Base-by-base conservation (phyloP, 2,329 filamentous ascomycete genomes). In the Xylaria multiplex region DNA sequence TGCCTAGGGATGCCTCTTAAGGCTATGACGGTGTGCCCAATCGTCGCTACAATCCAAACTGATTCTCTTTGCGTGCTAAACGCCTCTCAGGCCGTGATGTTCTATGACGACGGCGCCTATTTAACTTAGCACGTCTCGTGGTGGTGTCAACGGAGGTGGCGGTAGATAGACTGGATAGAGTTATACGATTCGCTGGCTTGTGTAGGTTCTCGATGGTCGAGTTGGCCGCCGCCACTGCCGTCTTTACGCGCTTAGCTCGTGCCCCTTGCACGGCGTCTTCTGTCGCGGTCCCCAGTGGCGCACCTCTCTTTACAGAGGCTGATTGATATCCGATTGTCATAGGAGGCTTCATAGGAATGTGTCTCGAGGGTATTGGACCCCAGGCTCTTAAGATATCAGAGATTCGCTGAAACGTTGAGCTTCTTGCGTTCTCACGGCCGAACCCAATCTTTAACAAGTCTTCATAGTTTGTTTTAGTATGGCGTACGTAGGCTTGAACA, bases 401-500 rank as follows among this genome's bases (percentile, higher is more conserved):
- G 16, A 22, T 53, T 19, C 7, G 40, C 27, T 46, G 46, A 19
- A 13, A 49, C 7, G 14, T 58, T 27, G n/a, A n/a, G 16, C 14
- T 8, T 46, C 66, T 65, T 35, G 66, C 66, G 13, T 6, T 22
- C 54, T 48, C 9, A 45, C 62, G 59, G 13, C 16, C 6, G 2
- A 19, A 53, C 19, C 66, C 64, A 4, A 14, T 35, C 30, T 13
- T 62, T 8, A 69, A 30, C 7, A 69, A 35, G 14, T 8, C 19
- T 1, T 69, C 67, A 27, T 69, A 67, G 58, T 57, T 13, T 2
- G 65, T 67, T 45, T 69, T 64, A 3, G 30, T 62, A 55, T 69
- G 67, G 30, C 67, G 64, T 35, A 67, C 53, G n/a, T 69, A 54
- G 6, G 67, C 64, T 48, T 62, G 62, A 11, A 62, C 53, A 2